phyloP scores from a whole-genome alignment of 331 rosid species.

The Pyracantha coccinea region DNA sequence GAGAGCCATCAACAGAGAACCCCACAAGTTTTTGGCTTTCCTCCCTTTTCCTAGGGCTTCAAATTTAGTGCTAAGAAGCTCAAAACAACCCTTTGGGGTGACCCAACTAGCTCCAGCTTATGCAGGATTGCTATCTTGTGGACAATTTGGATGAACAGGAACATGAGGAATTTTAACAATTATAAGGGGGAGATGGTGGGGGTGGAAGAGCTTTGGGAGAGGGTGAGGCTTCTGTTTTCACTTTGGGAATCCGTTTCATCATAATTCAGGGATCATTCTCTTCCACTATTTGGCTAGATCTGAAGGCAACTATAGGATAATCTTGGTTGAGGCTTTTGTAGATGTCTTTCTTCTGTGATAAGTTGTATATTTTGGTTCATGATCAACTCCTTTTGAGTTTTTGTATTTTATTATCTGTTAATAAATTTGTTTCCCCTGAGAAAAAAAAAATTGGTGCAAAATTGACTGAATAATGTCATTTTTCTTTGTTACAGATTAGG shows the following conservation, averaged over 20 bases:
- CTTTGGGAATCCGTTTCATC: background rate
- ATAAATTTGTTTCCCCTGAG: background rate
- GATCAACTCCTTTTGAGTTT: background rate
- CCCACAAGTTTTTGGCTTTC: no score
- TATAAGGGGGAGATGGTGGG: background rate
- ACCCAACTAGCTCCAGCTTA: no score
- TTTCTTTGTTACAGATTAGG: conserved; percentile 56
- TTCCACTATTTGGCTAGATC: background rate
- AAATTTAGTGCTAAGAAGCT: no score
- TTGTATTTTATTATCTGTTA: background rate
- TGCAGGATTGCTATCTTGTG: background rate
- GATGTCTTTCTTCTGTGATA: background rate
- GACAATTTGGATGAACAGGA: background rate
- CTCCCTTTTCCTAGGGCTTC: no score
- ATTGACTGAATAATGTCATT: conserved; percentile 11
- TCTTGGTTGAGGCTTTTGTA: background rate
- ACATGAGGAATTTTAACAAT: background rate
- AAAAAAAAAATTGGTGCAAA: background rate
- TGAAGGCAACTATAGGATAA: background rate
- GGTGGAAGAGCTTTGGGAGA: background rate
- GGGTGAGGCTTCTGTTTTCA: background rate
- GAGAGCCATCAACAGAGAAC: no score
- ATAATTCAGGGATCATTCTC: no score
- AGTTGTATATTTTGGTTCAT: background rate
- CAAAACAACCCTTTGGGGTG: no score